phyloP scores from a whole-genome alignment of 192 early-diverging fungal species.

The Dimargaris cristalligena region DNA sequence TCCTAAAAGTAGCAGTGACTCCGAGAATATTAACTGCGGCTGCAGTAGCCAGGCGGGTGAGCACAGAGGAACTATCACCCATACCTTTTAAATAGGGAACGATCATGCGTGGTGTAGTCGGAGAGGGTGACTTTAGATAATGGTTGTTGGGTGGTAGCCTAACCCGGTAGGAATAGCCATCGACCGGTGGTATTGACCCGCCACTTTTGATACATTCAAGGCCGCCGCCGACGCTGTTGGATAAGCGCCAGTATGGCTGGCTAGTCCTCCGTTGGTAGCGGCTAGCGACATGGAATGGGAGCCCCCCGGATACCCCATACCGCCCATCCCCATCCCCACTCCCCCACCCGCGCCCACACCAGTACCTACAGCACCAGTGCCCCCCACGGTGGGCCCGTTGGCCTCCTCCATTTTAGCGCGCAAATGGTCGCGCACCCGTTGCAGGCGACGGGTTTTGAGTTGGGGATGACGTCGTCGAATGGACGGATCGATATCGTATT shows the following conservation, averaged over 20 bases:
- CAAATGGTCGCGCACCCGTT: neutral
- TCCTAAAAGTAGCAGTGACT: neutral
- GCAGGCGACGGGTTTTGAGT: constrained; percentile 6
- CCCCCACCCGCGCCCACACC: neutral
- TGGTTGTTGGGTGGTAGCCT: neutral
- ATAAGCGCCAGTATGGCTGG: neutral
- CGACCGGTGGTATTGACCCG: neutral
- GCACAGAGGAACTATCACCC: neutral
- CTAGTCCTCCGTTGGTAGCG: neutral
- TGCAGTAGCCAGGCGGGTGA: neutral
- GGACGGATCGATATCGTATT: constrained; percentile 3
- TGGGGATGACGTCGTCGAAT: constrained; percentile 3
- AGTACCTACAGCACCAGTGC: no score
- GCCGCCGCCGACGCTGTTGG: no score
- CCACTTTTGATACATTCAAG: neutral
- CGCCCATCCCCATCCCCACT: neutral
- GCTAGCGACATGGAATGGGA: neutral
- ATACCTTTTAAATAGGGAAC: neutral
- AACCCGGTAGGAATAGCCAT: neutral
- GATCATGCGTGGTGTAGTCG: neutral
- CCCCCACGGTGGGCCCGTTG: neutral
- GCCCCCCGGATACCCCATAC: neutral
- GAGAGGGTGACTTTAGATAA: neutral
- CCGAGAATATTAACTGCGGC: neutral
- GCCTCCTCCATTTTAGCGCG: neutral